Evolutionary conservation across 306 rosid genomes (phyloP), one percentile per base, ranked within the genome.

Genomic region (Acacia crassicarpa): DNA sequence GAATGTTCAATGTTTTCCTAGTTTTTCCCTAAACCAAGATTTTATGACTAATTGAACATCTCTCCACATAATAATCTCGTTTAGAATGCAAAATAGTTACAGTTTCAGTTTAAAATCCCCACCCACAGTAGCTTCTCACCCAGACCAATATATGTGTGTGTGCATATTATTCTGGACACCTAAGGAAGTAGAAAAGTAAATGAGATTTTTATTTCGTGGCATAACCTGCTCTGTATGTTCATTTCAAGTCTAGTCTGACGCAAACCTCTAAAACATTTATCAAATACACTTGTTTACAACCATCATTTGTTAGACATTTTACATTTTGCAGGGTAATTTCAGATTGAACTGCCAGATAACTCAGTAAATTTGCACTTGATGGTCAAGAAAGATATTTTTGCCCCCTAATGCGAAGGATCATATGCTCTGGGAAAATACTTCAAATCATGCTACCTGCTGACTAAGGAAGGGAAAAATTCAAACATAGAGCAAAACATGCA

Each of bases 241-340:
- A 51, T 53, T 65, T 76, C 51, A 82, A 78, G 75, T 22, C 61
- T 25, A 53, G 48, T 53, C 51, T 78, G 72, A 75, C 35, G 77
- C 53, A 84, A 61, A 65, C 35, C 70, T 43, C 35, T 59, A 25
- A 54, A 44, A 7, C 32, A 19, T 35, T 32, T 32, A 30, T 32
- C 65, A 49, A 38, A 51, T 4, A 10, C 16, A 40, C 77, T 17
- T 35, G 74, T 33, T 33, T 22, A 27, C 43, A 20, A 72, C 23
- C 56, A 49, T 16, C 14, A 48, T 22, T 67, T 20, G 20, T 33
- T n/a, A 38, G 48, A 46, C 15, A 46, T 33, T 58, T 13, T 32
- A 32, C 62, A 61, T 67, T 72, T 74, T 12, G 4, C 23, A 20
- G 59, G 10, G 41, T 70, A 72, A 56, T 71, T 59, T 76, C 58